A percentile compares a stretch with the other conserved stretches of the same genome.
Conservation (phyloP, 768 basidiomycete species). For the Tubosaeta sp. region DNA sequence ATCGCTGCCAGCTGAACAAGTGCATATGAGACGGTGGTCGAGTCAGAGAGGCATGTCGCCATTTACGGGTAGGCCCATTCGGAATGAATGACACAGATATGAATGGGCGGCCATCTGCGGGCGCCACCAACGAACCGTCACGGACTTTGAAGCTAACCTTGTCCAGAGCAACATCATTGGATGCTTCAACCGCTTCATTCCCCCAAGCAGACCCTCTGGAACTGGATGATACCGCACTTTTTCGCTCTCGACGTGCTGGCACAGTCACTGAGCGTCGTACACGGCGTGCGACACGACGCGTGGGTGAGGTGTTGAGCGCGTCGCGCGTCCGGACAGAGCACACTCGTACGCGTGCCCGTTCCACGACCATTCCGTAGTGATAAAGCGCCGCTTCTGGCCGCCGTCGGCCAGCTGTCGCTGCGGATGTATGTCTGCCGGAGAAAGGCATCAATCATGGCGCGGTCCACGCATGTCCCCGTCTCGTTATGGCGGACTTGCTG, state of each 20-base stretch:
- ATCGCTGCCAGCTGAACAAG: conserved; percentile 7
- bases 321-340: conserved; percentile 48
- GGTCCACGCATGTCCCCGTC: conserved; percentile 45
- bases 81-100: conserved; percentile 8
- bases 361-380: conserved; percentile 38
- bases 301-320: conserved; percentile 54
- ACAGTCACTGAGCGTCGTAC: conserved; percentile 54
- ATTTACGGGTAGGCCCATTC: neutral
- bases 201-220: conserved; percentile 31
- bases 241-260: conserved; percentile 63
- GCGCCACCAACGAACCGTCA: conserved; percentile 21
- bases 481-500: conserved; percentile 54
- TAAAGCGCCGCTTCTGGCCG: neutral
- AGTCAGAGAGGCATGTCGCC: neutral
- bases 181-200: conserved; percentile 13
- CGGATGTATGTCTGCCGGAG: conserved; percentile 45
- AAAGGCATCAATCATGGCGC: conserved; percentile 31
- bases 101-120: conserved; percentile 22
- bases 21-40: neutral
- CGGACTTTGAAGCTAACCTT: conserved; percentile 25
- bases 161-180: conserved; percentile 10
- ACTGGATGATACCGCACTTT: conserved; percentile 44
- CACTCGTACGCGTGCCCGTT: conserved; percentile 54
- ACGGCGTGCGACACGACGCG: conserved; percentile 38
- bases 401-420: conserved; percentile 42